These are phyloP conservation scores for Penicillium sp. DNA, from an alignment of 2,329 filamentous ascomycete genomes.

Conservation along the genomic window DNA sequence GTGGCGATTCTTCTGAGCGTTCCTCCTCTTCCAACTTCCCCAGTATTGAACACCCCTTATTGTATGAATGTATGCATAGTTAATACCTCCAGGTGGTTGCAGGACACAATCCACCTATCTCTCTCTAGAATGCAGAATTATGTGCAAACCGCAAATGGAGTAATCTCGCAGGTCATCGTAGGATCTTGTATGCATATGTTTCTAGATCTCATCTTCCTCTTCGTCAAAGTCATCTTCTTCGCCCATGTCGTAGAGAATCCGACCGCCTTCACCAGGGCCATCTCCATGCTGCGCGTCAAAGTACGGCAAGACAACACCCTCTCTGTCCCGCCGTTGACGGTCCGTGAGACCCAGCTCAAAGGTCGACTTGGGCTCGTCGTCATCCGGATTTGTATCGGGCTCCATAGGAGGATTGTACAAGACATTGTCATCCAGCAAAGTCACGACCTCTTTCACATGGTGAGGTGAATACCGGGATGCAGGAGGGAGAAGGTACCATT, in stretches of 20 bases:
- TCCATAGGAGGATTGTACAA: conserved; percentile 63
- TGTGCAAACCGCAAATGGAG: conserved; percentile 9
- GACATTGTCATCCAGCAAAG: conserved; percentile 77
- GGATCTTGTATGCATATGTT: background rate
- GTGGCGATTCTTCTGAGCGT: conserved; percentile 83
- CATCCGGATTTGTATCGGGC: conserved; percentile 48
- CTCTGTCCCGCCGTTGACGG: conserved; percentile 83
- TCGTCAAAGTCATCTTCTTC: conserved; percentile 96
- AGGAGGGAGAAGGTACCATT: conserved; percentile 67
- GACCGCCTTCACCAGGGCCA: conserved; percentile 79
- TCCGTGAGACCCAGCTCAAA: conserved; percentile 89
- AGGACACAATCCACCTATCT: conserved; percentile 37
- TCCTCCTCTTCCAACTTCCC: conserved; percentile 16
- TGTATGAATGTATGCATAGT: conserved; percentile 48
- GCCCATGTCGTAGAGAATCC: conserved; percentile 97
- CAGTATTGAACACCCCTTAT: conserved; percentile 15
- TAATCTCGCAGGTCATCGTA: background rate
- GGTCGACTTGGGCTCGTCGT: conserved; percentile 71
- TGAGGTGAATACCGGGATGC: conserved; percentile 51
- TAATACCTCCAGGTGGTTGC: conserved; percentile 42
- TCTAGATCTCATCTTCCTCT: conserved; percentile 86
- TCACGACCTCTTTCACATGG: conserved; percentile 58
- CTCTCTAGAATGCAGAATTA: conserved; percentile 21
- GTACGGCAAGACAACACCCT: conserved; percentile 90
- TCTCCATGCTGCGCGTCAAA: conserved; percentile 87